These are phyloP conservation scores for Mucor plumbeus DNA, from an alignment of 371 early-diverging fungal genomes.

Conservation along the genomic window DNA sequence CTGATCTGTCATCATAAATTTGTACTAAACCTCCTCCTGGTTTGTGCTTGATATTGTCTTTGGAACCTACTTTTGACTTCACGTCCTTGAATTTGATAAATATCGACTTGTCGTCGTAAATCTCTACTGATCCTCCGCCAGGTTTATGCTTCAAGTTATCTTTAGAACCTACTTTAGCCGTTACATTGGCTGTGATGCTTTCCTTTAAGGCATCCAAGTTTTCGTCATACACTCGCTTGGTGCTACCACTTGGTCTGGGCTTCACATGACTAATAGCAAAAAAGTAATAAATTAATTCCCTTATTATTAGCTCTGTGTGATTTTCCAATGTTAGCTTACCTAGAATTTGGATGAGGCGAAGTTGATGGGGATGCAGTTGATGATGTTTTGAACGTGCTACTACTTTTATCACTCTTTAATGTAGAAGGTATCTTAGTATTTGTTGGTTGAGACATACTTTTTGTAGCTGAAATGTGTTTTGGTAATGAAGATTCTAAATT, in stretches of 20 bases:
- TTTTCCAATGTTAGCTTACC: neutral
- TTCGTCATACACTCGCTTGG: conserved; percentile 27
- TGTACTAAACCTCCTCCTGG: conserved; percentile 24
- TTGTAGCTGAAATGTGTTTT: neutral
- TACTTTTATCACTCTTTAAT: neutral
- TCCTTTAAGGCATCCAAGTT: conserved; percentile 9
- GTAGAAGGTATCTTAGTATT: neutral
- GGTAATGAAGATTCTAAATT: conserved; percentile 1
- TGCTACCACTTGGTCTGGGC: conserved; percentile 27
- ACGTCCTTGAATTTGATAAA: conserved; percentile 13
- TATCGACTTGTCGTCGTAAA: conserved; percentile 23
- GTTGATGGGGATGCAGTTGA: neutral
- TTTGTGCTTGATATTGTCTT: conserved; percentile 27
- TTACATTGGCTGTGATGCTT: conserved; percentile 13
- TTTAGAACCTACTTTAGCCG: conserved; percentile 30
- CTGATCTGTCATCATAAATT: conserved; percentile 27
- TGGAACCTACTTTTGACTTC: conserved; percentile 24
- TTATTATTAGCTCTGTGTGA: neutral
- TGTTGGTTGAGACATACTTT: neutral
- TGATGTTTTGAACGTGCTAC: neutral
- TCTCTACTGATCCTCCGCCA: conserved; percentile 16
- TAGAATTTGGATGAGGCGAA: neutral
- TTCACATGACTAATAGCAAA: conserved; percentile 21
- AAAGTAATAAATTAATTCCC: neutral
- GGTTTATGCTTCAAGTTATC: conserved; percentile 36